These are phyloP conservation scores for Cyberlindnera meyerae DNA, from an alignment of 805 yeast genomes.

Conservation along the genomic window DNA sequence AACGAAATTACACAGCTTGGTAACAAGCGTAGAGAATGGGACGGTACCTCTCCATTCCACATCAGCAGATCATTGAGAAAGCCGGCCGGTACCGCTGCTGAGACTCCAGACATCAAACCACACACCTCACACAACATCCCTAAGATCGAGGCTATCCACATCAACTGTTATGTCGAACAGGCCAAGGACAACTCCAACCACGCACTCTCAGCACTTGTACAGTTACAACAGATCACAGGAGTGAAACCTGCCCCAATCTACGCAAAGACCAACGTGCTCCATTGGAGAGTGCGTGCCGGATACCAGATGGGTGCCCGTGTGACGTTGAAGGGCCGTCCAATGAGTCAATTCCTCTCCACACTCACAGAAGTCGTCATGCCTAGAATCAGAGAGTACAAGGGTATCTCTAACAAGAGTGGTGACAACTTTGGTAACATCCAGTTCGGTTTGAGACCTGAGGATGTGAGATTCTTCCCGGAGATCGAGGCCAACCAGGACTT, in stretches of 20 bases:
- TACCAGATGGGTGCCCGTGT: slow-evolving; percentile 89
- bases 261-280: slow-evolving; percentile 74
- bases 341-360: slow-evolving; percentile 81
- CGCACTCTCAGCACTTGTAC: slow-evolving; percentile 71
- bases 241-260: slow-evolving; percentile 68
- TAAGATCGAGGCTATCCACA: slow-evolving; percentile 54
- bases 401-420: slow-evolving; percentile 72
- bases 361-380: slow-evolving; percentile 91
- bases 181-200: slow-evolving; percentile 67
- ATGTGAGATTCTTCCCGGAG: slow-evolving; percentile 85
- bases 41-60: slow-evolving; percentile 82
- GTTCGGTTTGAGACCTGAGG: slow-evolving; percentile 75
- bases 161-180: slow-evolving; percentile 73
- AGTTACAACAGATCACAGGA: slow-evolving; percentile 92
- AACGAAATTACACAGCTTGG: slow-evolving; percentile 52
- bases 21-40: slow-evolving; percentile 76
- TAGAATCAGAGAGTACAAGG: slow-evolving; percentile 80
- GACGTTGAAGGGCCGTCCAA: slow-evolving; percentile 69
- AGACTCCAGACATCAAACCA: slow-evolving; percentile 69
- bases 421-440: slow-evolving; percentile 82
- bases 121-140: slow-evolving; percentile 72
- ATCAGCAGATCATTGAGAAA: slow-evolving; percentile 72
- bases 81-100: slow-evolving; percentile 71
- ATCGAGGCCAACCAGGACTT: slow-evolving; percentile 84
- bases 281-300: slow-evolving; percentile 84